These are phyloP conservation scores for Anacardium occidentale DNA, from an alignment of 345 rosid species.

Conservation along the genomic window DNA sequence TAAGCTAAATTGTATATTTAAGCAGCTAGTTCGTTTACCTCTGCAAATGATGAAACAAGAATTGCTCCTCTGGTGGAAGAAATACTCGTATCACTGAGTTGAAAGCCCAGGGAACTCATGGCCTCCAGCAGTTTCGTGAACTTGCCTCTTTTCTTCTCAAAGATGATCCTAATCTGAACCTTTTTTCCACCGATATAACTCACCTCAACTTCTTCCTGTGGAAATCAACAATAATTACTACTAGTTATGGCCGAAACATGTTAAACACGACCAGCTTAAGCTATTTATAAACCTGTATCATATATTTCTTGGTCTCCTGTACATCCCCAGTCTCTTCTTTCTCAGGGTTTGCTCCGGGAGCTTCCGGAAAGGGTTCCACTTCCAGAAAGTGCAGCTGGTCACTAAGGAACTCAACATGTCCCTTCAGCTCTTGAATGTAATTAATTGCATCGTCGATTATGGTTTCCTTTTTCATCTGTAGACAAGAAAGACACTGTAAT, in stretches of 20 bases:
- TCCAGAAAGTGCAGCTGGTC: constrained; percentile 39
- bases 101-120: constrained; percentile 46
- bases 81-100: constrained; percentile 49
- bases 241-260: neutral
- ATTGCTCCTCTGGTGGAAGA: constrained; percentile 52
- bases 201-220: constrained; percentile 62
- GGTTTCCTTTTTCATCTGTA: constrained; percentile 71
- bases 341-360: constrained; percentile 12
- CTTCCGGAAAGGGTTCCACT: constrained; percentile 40
- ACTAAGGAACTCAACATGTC: constrained; percentile 36
- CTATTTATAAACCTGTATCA: constrained; percentile 42
- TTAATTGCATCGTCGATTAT: constrained; percentile 73
- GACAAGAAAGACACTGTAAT: neutral
- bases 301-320: constrained; percentile 41
- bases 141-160: constrained; percentile 50
- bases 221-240: neutral
- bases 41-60: constrained; percentile 51
- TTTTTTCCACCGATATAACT: constrained; percentile 44
- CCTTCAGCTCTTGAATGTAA: constrained; percentile 59
- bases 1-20: too few species aligned
- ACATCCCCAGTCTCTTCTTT: constrained; percentile 23
- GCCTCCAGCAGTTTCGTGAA: constrained; percentile 60
- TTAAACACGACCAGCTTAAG: too few species aligned
- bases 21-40: constrained; percentile 28
- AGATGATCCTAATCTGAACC: constrained; percentile 56